Base-by-base conservation (phyloP, 164 flowering plant species). In the Brasenia schreberi region DNA sequence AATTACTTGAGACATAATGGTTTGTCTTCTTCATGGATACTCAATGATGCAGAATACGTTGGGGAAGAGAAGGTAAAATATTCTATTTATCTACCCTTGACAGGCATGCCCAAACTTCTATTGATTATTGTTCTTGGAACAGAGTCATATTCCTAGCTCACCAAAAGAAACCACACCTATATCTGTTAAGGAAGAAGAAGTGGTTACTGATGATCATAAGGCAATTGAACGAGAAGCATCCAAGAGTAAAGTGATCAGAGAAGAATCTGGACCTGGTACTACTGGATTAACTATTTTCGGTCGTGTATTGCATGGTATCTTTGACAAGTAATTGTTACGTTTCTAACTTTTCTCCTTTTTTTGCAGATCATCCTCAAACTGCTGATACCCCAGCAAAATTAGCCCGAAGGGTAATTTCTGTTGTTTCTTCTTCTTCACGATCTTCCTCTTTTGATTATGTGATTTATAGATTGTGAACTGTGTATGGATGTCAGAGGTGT, bases 21-120 rank as follows among this genome's bases (percentile, higher is more conserved):
- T 68, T 72, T 85, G 72, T 82, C 97, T 70, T 85, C 89, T 58
- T 91, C 96, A 23, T 95, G 96, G 97, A 84, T 79, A 74, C 64
- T 81, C 73, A 77, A 59, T 66, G 88, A 83, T n/a, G 69, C 72
- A 64, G 85, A 81, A 60, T 74, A 70, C 66, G 42, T 77, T 65
- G 69, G 69, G 19, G 63, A 61, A 64, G 74, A 67, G 42, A 74
- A 73, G 71, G 67, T 69, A 16, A 67, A 79, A 43, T 67, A 66
- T 66, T 52, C 62, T 56, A 80, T 83, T 84, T 11, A 18, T 10
- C 7, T 61, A 11, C 18, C 18, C 2, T 61, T 61, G 19, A 11
- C 18, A 61, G 18, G 19, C 12, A 18, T 61, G 63, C 63, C 18
- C 10, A 2, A 23, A 18, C 10, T 7, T 18, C 18, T 61, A 18